phyloP scores from a whole-genome alignment of 2,329 filamentous ascomycete genomes.

The Colletotrichum godetiae region DNA sequence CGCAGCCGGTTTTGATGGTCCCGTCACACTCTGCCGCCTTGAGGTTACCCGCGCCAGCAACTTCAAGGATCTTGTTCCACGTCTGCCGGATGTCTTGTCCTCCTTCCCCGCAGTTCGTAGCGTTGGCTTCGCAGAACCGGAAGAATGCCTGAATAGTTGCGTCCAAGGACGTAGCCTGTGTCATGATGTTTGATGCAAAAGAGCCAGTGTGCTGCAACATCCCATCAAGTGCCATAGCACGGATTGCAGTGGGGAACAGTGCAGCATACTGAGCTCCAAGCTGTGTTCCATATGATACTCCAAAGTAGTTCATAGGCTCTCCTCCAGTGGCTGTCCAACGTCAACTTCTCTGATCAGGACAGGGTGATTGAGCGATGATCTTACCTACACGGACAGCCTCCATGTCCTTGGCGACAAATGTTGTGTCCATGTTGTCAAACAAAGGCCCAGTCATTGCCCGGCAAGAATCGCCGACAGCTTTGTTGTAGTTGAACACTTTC shows the following conservation, averaged over 20 bases:
- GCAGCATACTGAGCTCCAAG: conserved; percentile 24
- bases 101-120: conserved; percentile 3
- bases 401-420: conserved; percentile 26
- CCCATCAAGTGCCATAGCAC: conserved; percentile 30
- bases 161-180: conserved; percentile 28
- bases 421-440: conserved; percentile 24
- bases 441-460: conserved; percentile 15
- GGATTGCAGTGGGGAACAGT: not conserved
- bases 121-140: conserved; percentile 22
- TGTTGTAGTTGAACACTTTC: conserved; percentile 19
- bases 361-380: fast-evolving
- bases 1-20: conserved; percentile 9
- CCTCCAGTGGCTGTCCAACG: not conserved
- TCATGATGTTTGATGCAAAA: conserved; percentile 26
- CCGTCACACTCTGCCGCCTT: conserved; percentile 27
- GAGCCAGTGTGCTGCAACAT: conserved; percentile 29
- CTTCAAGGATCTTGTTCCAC: conserved; percentile 21
- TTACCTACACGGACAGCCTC: conserved; percentile 20
- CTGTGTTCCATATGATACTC: conserved; percentile 27
- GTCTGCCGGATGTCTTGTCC: conserved; percentile 19
- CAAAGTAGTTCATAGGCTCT: conserved; percentile 28
- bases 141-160: conserved; percentile 31
- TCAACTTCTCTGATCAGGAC: not conserved
- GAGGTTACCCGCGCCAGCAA: conserved; percentile 10
- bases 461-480: conserved; percentile 27